A percentile compares a stretch with the other conserved stretches of the same genome.
These are phyloP conservation scores for Xylaria digitata DNA, from an alignment of 2,329 filamentous ascomycete species.

Conservation along the genomic window DNA sequence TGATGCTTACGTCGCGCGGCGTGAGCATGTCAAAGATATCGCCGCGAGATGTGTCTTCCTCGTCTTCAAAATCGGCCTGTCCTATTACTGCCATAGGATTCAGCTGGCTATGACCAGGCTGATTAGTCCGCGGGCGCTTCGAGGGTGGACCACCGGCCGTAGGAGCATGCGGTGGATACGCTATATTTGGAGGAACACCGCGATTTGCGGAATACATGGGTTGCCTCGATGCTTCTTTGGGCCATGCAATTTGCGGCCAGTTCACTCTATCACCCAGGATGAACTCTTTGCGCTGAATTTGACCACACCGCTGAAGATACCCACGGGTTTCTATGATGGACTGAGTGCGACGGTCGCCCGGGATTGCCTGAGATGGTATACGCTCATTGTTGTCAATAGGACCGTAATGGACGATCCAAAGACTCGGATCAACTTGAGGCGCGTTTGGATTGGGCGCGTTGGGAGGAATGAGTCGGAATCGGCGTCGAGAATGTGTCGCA, in stretches of 20 bases:
- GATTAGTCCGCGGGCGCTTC: conserved; percentile 64
- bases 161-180: conserved; percentile 66
- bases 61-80: conserved; percentile 75
- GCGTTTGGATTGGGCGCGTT: conserved; percentile 76
- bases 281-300: conserved; percentile 90
- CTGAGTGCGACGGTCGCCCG: conserved; percentile 70
- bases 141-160: conserved; percentile 61
- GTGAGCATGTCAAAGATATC: conserved; percentile 92
- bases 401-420: conserved; percentile 94
- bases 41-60: conserved; percentile 87
- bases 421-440: conserved; percentile 78
- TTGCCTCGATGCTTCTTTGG: conserved; percentile 63
- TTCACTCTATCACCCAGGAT: conserved; percentile 90
- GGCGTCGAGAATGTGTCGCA: conserved; percentile 81
- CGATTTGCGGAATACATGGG: conserved; percentile 63
- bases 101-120: conserved; percentile 55
- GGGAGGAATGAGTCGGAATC: conserved; percentile 84
- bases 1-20: conserved; percentile 86
- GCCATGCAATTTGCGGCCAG: conserved; percentile 87
- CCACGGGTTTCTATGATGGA: conserved; percentile 69
- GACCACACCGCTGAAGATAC: conserved; percentile 78
- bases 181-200: conserved; percentile 69
- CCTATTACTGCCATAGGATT: conserved; percentile 54
- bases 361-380: conserved; percentile 75
- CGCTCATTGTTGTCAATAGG: conserved; percentile 79